phyloP scores from a whole-genome alignment of 768 basidiomycete species.

The Phlegmacium glaucopus region DNA sequence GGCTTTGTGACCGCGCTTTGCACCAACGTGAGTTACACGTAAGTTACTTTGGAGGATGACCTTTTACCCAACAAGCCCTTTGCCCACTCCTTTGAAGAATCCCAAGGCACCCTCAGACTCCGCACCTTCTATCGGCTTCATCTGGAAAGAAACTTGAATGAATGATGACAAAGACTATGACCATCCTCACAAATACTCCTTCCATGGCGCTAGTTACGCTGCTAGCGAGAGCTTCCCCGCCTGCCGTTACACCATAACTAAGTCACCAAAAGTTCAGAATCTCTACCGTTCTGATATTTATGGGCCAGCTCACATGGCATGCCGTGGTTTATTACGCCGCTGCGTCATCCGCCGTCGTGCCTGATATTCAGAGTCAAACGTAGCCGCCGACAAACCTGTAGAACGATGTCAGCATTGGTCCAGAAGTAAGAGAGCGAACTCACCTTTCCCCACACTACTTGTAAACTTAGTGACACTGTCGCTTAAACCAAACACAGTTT shows the following conservation, averaged over 20 bases:
- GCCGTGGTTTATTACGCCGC: conserved; percentile 90
- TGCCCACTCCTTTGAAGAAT: conserved; percentile 97
- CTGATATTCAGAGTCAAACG: conserved; percentile 96
- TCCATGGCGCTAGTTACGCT: conserved; percentile 96
- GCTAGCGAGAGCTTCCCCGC: conserved; percentile 90
- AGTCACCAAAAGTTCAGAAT: not conserved
- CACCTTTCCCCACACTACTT: conserved; percentile 94
- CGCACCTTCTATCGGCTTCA: conserved; percentile 96
- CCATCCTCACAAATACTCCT: conserved; percentile 71
- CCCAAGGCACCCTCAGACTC: conserved; percentile 92
- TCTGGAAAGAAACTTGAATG: conserved; percentile 38
- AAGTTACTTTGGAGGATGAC: not conserved
- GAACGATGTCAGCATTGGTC: not conserved
- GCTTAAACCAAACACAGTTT: conserved; percentile 94
- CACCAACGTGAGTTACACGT: not conserved
- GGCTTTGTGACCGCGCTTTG: conserved; percentile 90
- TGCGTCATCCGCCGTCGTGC: conserved; percentile 83
- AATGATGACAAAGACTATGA: not conserved
- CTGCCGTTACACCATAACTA: conserved; percentile 94
- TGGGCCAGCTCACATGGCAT: conserved; percentile 73
- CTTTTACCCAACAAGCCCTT: conserved; percentile 89
- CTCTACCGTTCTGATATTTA: not conserved
- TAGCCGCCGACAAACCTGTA: conserved; percentile 90
- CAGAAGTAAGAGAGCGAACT: not conserved
- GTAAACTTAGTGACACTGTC: conserved; percentile 99